These are phyloP conservation scores for Cucurbitaria berberidis DNA, from an alignment of 2,329 filamentous ascomycete species.

Conservation along the genomic window DNA sequence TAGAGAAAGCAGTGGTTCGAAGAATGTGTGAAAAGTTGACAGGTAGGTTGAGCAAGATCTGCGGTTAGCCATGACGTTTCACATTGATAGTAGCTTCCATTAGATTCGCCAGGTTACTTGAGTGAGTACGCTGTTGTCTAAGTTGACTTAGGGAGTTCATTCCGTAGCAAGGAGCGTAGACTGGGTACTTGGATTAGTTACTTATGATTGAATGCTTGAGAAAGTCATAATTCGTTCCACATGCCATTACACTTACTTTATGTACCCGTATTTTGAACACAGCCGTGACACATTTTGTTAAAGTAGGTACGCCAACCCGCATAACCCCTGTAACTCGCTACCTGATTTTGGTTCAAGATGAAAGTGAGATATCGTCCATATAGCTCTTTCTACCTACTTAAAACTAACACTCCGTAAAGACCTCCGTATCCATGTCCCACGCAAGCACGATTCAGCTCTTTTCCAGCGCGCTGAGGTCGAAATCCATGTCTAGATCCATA, in stretches of 20 bases:
- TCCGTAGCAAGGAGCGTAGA: no score
- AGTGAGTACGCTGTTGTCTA: no score
- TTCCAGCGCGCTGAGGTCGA: constrained; percentile 12
- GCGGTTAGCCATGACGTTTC: neutral
- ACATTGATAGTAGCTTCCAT: no score
- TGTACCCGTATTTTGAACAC: neutral
- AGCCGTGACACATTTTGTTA: neutral
- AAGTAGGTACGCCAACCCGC: neutral
- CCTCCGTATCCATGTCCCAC: neutral
- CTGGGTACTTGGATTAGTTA: no score
- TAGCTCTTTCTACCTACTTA: neutral
- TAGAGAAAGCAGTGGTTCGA: no score
- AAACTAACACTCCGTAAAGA: neutral
- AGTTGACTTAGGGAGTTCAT: no score
- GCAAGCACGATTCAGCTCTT: neutral
- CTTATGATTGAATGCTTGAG: no score
- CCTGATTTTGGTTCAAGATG: neutral
- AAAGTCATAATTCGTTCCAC: neutral
- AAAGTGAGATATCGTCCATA: neutral
- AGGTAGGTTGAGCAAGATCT: no score
- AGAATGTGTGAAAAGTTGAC: no score
- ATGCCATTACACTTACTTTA: neutral
- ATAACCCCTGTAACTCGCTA: neutral
- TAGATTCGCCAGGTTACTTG: no score
- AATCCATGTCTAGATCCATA: constrained; percentile 35